Percentiles rank a stretch among this genome's conserved stretches.
Conservation (phyloP, 345 rosid species). For the Sisymbrium irio region DNA sequence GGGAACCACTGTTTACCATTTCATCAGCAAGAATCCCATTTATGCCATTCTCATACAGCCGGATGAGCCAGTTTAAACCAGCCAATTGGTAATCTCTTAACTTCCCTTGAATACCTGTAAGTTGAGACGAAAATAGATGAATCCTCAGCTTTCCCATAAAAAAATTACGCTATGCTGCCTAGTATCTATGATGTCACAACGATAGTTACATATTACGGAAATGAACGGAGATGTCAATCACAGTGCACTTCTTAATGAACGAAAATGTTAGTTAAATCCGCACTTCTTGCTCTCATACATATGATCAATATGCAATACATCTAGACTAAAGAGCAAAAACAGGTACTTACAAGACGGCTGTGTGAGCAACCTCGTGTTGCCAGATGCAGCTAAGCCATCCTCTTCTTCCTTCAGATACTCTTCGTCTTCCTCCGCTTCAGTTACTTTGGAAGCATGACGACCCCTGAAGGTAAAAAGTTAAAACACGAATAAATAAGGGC, state of each 20-base stretch:
- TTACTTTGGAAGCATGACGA: slow-evolving; percentile 93
- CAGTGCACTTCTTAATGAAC: background rate
- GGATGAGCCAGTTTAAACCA: slow-evolving; percentile 93
- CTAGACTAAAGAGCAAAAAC: background rate
- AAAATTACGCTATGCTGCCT: background rate
- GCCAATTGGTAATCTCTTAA: slow-evolving; percentile 98
- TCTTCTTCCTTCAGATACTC: slow-evolving; percentile 96
- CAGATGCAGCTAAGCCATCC: slow-evolving; percentile 71
- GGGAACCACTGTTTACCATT: slow-evolving; percentile 52
- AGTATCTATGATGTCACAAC: slow-evolving; percentile 1
- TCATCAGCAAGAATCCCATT: slow-evolving; percentile 98
- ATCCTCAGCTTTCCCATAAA: background rate
- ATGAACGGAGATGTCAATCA: background rate
- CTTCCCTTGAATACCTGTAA: slow-evolving; percentile 89
- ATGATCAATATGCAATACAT: background rate
- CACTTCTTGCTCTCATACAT: background rate
- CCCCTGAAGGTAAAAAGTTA: slow-evolving; percentile 51
- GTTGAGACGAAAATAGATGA: background rate
- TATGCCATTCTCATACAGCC: slow-evolving; percentile 94
- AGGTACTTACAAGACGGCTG: slow-evolving; percentile 86
- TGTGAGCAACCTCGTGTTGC: slow-evolving; percentile 82
- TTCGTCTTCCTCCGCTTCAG: slow-evolving; percentile 99
- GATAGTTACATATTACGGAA: background rate
- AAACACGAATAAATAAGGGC: background rate
- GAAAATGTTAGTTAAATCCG: too few species aligned